Base-by-base conservation (phyloP, 768 basidiomycete genomes). In the Tylopilus subfusipes region DNA sequence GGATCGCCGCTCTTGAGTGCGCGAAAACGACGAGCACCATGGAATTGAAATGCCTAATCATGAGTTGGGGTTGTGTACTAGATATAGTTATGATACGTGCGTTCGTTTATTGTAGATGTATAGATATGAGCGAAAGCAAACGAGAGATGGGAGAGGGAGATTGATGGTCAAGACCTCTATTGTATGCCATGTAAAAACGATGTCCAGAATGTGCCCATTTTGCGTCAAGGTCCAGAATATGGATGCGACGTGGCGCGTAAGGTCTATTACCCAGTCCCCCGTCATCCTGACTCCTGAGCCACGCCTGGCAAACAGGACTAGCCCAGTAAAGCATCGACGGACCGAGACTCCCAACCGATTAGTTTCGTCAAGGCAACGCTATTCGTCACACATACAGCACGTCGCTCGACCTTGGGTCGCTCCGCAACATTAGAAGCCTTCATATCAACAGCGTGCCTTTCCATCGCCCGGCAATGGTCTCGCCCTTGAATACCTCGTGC, bases 401-500 rank as follows among this genome's bases (percentile, higher is more conserved):
- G n/a, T n/a, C n/a, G n/a, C n/a, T n/a, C 43, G 21, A n/a, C n/a
- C n/a, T n/a, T 29, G 34, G 12, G 31, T 48, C 43, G 31, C 46
- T 48, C 40, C 11, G 30, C 38, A 36, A 21, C 19, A 27, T 42
- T 18, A 6, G n/a, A 38, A 21, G 34, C 13, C 27, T 18, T 64
- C 56, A 70, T 59, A 63, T 52, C 16, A 64, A 68, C 39, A 86
- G 65, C 21, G 82, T 86, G 54, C 85, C 85, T 71, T 80, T 83
- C 85, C 87, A 89, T 63, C 81, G 76, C 68, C 84, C 81, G 24
- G 75, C 73, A 21, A 85, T 66, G 16, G 75, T 67, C 64, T 83
- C 73, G 14, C 81, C 86, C 27, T 75, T 79, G 74, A 98, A 98
- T 39, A 91, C 91, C 71, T 94, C 92, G 53, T 84, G 77, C 63